Conservation (phyloP, 2,329 filamentous ascomycete species). For the Nemania abortiva region DNA sequence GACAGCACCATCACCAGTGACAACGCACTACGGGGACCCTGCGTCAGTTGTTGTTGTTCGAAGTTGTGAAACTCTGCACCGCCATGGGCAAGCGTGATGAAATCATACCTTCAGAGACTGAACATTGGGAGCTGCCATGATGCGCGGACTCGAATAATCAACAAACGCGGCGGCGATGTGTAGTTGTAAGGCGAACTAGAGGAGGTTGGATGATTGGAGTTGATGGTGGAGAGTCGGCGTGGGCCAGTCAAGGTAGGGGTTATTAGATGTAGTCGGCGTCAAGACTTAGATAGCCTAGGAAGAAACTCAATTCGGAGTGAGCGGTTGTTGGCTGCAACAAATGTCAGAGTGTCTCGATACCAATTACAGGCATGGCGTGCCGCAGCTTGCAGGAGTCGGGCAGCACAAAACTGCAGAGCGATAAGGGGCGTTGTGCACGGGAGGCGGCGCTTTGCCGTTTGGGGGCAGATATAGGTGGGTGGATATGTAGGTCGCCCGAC, state of each 20-base stretch:
- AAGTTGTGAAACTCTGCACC: slow-evolving; percentile 29
- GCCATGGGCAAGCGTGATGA: slow-evolving; percentile 8
- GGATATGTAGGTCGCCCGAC: slow-evolving; percentile 40
- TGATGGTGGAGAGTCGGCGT: slow-evolving; percentile 27
- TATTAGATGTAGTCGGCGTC: slow-evolving; percentile 37
- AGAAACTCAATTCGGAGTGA: slow-evolving; percentile 42
- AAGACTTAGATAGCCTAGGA: slow-evolving; percentile 24
- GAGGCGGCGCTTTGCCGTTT: slow-evolving; percentile 29
- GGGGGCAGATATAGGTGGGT: slow-evolving; percentile 27
- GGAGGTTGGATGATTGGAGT: slow-evolving; percentile 32
- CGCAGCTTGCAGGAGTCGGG: slow-evolving; percentile 50
- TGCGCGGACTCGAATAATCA: slow-evolving; percentile 52
- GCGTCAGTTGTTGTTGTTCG: slow-evolving; percentile 56
- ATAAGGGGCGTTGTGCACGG: slow-evolving; percentile 35
- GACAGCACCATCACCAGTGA: slow-evolving; percentile 98
- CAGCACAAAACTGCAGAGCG: slow-evolving; percentile 34
- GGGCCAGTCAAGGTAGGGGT: slow-evolving; percentile 29
- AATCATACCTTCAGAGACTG: slow-evolving; percentile 87
- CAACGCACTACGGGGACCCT: slow-evolving; percentile 79
- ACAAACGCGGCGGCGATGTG: slow-evolving; percentile 36
- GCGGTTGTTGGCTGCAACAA: slow-evolving; percentile 51
- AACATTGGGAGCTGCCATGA: slow-evolving; percentile 86
- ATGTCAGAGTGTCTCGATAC: slow-evolving; percentile 56
- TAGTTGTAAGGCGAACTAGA: slow-evolving; percentile 25
- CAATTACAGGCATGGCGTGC: slow-evolving; percentile 52